Evolutionary conservation across 2,329 filamentous ascomycete species (phyloP), one percentile per base, ranked within the genome.

Genomic region (Penicillium sp.): DNA sequence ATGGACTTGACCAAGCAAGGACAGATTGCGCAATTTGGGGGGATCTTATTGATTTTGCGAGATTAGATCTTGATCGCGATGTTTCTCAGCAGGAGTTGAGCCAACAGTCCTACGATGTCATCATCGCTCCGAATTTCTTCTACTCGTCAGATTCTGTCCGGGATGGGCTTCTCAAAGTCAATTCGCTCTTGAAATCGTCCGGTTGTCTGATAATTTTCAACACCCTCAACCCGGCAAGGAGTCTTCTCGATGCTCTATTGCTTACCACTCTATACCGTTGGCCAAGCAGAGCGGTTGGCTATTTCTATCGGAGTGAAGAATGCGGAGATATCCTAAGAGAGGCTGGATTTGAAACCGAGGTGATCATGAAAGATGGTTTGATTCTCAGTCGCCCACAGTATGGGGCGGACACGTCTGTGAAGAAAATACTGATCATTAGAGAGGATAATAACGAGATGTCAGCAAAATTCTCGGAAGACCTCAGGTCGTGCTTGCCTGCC

Each of bases 121-220:
- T 70, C 3, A 47, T 71, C 10, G 35, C 62, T 15, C 55, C 63
- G 0, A 57, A 63, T 52, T 66, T 63, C 1, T 53, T 71, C n/a
- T 57, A 61, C 7, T 59, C 59, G 1, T 55, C 52, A 28, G 53
- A 43, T 11, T 56, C 59, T 17, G 59, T 45, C 4, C 12, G 53
- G 4, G 47, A 51, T 43, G 56, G 49, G 0, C 48, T 71, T 15
- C 39, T 11, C 11, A 67, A 59, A 10, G 51, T 71, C 7, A 58
- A 54, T 25, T 50, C 34, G 1, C 45, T 71, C 1, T 52, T 71
- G 1, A 63, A 54, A 8, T 55, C 61, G 15, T 59, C 51, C 10
- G 67, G 69, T 3, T 53, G 61, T 25, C 41, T 71, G 15, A 43
- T 71, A 3, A 41, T 66, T 5, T 15, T 66, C 3, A 58, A 65